These are phyloP conservation scores for Talaromyces sp. DNA, from an alignment of 2,329 filamentous ascomycete genomes.

Conservation along the genomic window DNA sequence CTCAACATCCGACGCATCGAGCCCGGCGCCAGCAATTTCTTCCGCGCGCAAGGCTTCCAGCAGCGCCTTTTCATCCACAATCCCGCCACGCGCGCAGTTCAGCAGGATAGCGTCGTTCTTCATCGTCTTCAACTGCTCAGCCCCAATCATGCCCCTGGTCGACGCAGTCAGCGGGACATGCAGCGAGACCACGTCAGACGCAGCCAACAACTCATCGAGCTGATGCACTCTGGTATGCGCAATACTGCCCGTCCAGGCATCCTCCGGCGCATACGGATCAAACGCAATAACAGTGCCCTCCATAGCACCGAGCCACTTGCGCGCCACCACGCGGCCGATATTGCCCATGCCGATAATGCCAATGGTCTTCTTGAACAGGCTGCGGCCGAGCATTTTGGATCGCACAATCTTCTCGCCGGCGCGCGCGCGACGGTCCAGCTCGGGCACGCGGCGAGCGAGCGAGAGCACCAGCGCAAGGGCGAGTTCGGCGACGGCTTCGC, in stretches of 20 bases:
- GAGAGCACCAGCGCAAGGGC: constrained; percentile 27
- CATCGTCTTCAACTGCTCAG: constrained; percentile 27
- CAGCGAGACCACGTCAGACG: constrained; percentile 30
- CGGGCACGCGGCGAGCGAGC: constrained; percentile 25
- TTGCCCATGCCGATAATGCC: constrained; percentile 38
- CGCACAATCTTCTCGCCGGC: constrained; percentile 20
- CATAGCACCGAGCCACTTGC: constrained; percentile 31
- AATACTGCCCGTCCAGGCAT: constrained; percentile 19
- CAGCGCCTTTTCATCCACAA: constrained; percentile 31
- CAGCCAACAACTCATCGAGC: constrained; percentile 27
- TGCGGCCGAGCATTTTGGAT: constrained; percentile 24
- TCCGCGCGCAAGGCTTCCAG: constrained; percentile 22
- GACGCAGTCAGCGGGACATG: constrained; percentile 27
- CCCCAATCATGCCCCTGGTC: constrained; percentile 27
- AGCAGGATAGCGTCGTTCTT: constrained; percentile 32
- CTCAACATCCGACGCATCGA: constrained; percentile 34
- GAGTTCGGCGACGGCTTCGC: constrained; percentile 32
- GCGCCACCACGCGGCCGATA: constrained; percentile 30
- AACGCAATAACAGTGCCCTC: constrained; percentile 26
- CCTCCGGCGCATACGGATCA: constrained; percentile 25
- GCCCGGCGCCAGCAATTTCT: constrained; percentile 30
- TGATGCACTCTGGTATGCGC: not conserved
- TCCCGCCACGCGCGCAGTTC: constrained; percentile 33
- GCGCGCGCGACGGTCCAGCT: constrained; percentile 23
- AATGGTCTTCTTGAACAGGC: constrained; percentile 28